phyloP scores from a whole-genome alignment of 2,329 filamentous ascomycete genomes.

The Aspergillus melleus region DNA sequence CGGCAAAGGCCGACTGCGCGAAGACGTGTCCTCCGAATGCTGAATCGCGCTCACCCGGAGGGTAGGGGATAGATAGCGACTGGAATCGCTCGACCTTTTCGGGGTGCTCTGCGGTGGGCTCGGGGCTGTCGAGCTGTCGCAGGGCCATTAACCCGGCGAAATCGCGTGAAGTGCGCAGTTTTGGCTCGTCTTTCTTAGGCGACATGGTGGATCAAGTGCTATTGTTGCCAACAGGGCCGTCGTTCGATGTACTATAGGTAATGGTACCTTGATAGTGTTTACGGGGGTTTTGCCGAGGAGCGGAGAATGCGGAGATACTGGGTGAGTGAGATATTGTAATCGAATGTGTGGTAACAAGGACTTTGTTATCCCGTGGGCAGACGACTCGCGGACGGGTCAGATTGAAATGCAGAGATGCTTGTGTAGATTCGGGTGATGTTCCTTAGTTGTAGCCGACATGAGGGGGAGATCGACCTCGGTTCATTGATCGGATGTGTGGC shows the following conservation, averaged over 20 bases:
- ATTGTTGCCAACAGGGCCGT: background rate
- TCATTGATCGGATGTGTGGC: background rate
- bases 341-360: background rate
- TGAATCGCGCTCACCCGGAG: slow-evolving; percentile 42
- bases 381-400: background rate
- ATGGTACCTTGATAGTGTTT: too few species aligned
- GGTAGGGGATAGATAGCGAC: slow-evolving; percentile 36
- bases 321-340: background rate
- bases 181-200: slow-evolving; percentile 7
- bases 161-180: slow-evolving; percentile 17
- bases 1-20: slow-evolving; percentile 58
- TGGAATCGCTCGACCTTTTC: slow-evolving; percentile 34
- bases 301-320: background rate
- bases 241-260: background rate
- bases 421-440: background rate
- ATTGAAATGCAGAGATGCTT: background rate
- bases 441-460: background rate
- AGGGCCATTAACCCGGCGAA: slow-evolving; percentile 36
- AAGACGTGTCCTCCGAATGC: slow-evolving; percentile 60
- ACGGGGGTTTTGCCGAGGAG: background rate
- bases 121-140: slow-evolving; percentile 24
- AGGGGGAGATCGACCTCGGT: background rate
- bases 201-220: slow-evolving; percentile 16
- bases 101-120: slow-evolving; percentile 12
- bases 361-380: too few species aligned